Conservation (phyloP, 2,329 filamentous ascomycete genomes). For the Alternaria sp. region DNA sequence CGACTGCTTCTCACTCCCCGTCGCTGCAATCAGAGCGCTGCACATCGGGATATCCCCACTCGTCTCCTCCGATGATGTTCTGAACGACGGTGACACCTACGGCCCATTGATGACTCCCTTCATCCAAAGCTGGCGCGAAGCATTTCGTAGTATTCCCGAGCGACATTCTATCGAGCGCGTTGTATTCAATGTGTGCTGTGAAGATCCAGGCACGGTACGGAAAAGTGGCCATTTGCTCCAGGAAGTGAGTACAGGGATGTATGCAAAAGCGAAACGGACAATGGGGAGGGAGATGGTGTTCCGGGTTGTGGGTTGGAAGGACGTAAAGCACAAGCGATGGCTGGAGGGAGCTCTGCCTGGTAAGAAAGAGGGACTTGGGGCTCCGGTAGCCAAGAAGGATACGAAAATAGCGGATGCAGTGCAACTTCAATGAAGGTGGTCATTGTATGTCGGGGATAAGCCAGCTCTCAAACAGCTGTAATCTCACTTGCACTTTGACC, state of each 20-base stretch:
- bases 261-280: not conserved
- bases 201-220: not conserved
- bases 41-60: not conserved
- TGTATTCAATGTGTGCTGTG: not conserved
- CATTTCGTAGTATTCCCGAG: not conserved
- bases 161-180: not conserved
- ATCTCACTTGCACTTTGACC: not conserved
- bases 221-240: not conserved
- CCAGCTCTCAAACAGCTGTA: not conserved
- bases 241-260: not conserved
- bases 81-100: not conserved
- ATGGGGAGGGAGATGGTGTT: not conserved
- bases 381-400: not conserved
- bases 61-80: not conserved
- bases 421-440: not conserved
- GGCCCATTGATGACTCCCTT: not conserved
- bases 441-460: not conserved
- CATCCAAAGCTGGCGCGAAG: not conserved
- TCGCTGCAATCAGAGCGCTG: not conserved
- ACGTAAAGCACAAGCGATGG: not conserved
- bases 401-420: not conserved
- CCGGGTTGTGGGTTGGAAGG: not conserved
- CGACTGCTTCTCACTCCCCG: not conserved
- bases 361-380: not conserved
- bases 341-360: not conserved